Base-by-base conservation (phyloP, 139 green algal genomes). In the Coccomyxa sp. region DNA sequence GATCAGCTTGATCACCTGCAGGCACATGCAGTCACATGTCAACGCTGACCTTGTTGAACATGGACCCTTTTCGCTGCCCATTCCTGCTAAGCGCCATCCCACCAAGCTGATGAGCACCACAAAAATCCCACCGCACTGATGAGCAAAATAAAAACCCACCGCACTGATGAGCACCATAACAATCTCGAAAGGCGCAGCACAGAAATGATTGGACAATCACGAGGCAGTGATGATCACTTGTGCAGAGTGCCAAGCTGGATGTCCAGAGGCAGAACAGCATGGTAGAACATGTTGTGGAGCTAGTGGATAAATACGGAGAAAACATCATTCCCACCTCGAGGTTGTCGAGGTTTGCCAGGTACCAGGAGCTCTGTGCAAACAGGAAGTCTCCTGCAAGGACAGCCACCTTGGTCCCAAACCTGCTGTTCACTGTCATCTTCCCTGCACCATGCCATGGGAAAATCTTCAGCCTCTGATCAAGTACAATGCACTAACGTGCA, bases 351-450 rank as follows among this genome's bases (percentile, higher is more conserved):
- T 99, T 96, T 25, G 97, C 97, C 58, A 99, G 91, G 81, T 92
- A 94, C 96, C 96, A 99, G 0, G 97, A 99, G 0, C 95, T 96
- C 88, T 99, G 97, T 4, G 97, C 97, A 90, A 99, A 99, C 11
- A 99, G 87, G 84, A 97, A 99, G 86, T 99, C 97, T 14, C 97
- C 97, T 58, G 91, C 96, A 59, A 99, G 89, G 68, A 99, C 96
- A 10, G 97, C 97, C 17, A 98, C 92, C 58, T 94, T 91, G 0
- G 95, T 98, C 23, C 97, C 97, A 84, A 95, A 99, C 83, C 95
- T 85, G 76, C 85, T 95, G 91, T 99, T 98, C 58, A 99, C 95
- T 0, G 97, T 99, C 66, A 89, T 60, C 77, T 93, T 92, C 23
- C 96, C 96, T 98, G 92, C 84, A 78, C 32, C 74, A 77, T 17